Percentiles rank a stretch among this genome's conserved stretches.
phyloP scores from a whole-genome alignment of 768 basidiomycete species.

The Galerina sulciceps region DNA sequence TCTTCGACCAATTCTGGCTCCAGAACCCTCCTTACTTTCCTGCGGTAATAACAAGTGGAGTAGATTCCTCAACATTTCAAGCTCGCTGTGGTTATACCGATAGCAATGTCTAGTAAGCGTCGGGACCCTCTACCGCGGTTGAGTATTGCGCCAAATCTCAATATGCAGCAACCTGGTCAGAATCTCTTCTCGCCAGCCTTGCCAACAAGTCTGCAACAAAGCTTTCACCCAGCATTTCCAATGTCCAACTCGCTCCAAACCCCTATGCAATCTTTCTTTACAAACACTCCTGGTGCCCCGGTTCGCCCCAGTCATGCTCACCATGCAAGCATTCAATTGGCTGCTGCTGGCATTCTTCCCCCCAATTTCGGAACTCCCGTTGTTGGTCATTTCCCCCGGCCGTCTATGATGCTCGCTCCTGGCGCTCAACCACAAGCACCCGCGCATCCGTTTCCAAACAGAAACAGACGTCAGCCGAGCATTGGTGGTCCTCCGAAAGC shows the following conservation, averaged over 20 bases:
- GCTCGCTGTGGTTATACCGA: neutral
- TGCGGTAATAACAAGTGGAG: neutral
- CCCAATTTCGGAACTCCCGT: conserved; percentile 67
- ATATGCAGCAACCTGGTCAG: conserved; percentile 54
- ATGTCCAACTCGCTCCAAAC: conserved; percentile 61
- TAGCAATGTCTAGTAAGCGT: conserved; percentile 43
- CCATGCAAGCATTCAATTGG: conserved; percentile 65
- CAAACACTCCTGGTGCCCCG: conserved; percentile 52
- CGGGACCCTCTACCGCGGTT: conserved; percentile 62
- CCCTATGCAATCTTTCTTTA: conserved; percentile 75
- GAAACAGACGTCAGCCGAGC: conserved; percentile 72
- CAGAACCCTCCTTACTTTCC: neutral
- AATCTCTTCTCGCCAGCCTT: conserved; percentile 68
- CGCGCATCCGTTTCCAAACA: conserved; percentile 55
- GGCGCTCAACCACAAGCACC: conserved; percentile 39
- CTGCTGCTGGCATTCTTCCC: conserved; percentile 61
- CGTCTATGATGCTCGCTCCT: conserved; percentile 47
- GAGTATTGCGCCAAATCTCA: conserved; percentile 56
- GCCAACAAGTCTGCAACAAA: conserved; percentile 60
- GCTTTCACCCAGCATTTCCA: conserved; percentile 61
- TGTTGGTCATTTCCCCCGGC: conserved; percentile 56
- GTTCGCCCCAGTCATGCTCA: conserved; percentile 56
- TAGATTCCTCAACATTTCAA: neutral
- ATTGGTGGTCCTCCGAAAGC: conserved; percentile 92
- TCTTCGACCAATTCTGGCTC: neutral